Conservation (phyloP, 139 green algal species). For the Astrephomene gubernaculifera region DNA sequence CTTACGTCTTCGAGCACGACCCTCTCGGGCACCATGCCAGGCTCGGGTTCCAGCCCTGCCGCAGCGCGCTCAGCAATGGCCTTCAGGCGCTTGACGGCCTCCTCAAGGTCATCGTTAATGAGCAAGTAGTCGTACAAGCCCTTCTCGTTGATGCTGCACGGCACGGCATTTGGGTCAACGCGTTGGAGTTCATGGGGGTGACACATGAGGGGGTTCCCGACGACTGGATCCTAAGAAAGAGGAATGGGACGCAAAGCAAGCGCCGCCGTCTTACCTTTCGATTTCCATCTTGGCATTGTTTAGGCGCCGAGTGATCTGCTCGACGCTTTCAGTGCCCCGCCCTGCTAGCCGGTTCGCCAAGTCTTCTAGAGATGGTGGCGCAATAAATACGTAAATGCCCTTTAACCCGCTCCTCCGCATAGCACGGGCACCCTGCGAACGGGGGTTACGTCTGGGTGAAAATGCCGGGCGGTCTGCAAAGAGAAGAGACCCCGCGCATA, state of each 20-base stretch:
- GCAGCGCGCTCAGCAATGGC: conserved; percentile 47
- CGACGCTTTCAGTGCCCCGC: conserved; percentile 82
- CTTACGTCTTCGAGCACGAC: conserved; percentile 69
- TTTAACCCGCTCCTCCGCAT: conserved; percentile 47
- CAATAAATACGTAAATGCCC: conserved; percentile 90
- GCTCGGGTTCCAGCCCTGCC: conserved; percentile 58
- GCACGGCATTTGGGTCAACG: no score
- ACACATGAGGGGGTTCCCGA: no score
- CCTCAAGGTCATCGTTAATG: conserved; percentile 82
- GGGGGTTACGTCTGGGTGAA: no score
- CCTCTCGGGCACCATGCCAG: conserved; percentile 63
- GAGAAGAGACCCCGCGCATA: no score
- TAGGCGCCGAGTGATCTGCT: conserved; percentile 78
- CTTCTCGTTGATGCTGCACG: conserved; percentile 68
- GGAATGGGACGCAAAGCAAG: no score
- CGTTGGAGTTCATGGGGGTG: neutral
- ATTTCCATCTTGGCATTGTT: conserved; percentile 80
- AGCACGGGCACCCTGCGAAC: conserved; percentile 74
- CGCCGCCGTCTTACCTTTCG: conserved; percentile 58
- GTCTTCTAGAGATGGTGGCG: conserved; percentile 82
- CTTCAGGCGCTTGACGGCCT: conserved; percentile 54
- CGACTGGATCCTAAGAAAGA: no score
- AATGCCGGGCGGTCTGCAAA: no score
- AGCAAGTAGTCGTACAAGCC: conserved; percentile 89
- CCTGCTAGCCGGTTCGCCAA: conserved; percentile 80